Evolutionary conservation across 805 yeast genomes (phyloP), one percentile per base, ranked within the genome.

Genomic region (Candida multigemmis): DNA sequence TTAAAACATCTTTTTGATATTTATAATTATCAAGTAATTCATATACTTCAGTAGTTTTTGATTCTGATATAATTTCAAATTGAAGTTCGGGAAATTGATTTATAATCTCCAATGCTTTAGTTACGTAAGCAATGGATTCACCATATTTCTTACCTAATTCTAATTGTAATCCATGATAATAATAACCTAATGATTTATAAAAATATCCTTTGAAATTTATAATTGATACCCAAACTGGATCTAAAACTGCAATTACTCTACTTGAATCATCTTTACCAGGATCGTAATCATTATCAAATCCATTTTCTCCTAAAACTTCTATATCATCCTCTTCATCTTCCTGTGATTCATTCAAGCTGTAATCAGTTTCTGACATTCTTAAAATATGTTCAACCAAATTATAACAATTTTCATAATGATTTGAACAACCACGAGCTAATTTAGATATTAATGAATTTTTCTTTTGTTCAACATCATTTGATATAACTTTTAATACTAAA

Each of bases 371-470:
- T 2, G 38, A 34, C 19, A 40, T 30, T 7, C 35, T 31, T 8
- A 35, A 41, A 4, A 32, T 33, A 23, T 46, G 51, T 16, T 35
- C 36, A n/a, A 74, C 50, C 26, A 63, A 56, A 5, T 65, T 66
- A 19, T 42, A 49, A 25, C 83, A 69, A 5, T 67, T 57, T 16
- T 60, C 70, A 44, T 74, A 86, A 31, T 72, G 55, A 4, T 52
- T 47, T 4, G 77, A 52, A 1, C 87, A 64, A 2, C 85, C 64
- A 27, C 68, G 54, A n/a, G 91, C 74, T 28, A 89, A 63, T 50
- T 74, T 84, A 12, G 94, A 62, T n/a, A 81, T 66, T 46, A 89
- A 59, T 0, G 89, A 71, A 22, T 77, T 73, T 44, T 81, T 80
- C 39, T 44, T 45, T 33, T 58, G 67, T 23, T 66, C 69, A 6